Evolutionary conservation across 1,284 basidiomycete species (phyloP).

Genomic region (Trichosporon asahii): DNA sequence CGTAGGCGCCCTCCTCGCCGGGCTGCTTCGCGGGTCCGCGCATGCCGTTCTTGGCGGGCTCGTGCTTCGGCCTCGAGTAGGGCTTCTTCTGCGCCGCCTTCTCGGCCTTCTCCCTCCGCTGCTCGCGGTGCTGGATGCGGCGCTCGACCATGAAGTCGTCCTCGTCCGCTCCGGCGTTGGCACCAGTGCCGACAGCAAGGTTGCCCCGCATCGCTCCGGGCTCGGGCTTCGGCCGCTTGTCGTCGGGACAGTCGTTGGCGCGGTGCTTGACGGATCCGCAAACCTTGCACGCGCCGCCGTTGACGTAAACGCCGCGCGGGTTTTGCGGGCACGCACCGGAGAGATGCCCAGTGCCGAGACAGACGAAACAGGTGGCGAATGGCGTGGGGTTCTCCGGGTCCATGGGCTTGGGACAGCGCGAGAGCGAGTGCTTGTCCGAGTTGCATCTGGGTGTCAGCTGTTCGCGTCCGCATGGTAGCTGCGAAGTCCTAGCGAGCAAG

Average conservation of each 20-base stretch:
- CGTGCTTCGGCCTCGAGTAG: conserved; percentile 22
- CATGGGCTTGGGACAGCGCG: conserved; percentile 66
- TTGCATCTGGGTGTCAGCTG: conserved; percentile 63
- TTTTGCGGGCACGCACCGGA: conserved; percentile 79
- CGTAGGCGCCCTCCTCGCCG: conserved; percentile 24
- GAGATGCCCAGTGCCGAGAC: conserved; percentile 73
- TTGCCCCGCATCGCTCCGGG: not conserved
- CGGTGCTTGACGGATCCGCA: conserved; percentile 80
- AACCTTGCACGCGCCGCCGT: conserved; percentile 85
- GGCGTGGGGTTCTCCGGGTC: conserved; percentile 71
- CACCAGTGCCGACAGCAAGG: conserved; percentile 28
- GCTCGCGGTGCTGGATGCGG: conserved; percentile 13
- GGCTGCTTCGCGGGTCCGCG: conserved; percentile 32
- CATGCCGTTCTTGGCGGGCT: conserved; percentile 40
- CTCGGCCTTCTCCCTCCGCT: not conserved
- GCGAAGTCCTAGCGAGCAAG: too few relatives aligned
- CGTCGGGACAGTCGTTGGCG: conserved; percentile 69
- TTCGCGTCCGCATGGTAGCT: too few relatives aligned
- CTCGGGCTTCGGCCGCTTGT: conserved; percentile 15
- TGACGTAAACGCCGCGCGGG: conserved; percentile 79
- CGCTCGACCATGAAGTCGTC: conserved; percentile 82
- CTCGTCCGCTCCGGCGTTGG: conserved; percentile 72
- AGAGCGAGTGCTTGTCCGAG: conserved; percentile 71
- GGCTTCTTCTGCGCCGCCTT: conserved; percentile 12
- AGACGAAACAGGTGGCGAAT: conserved; percentile 89